Base-by-base conservation (phyloP, 1,284 basidiomycete species). In the Exobasidium rhododendri region DNA sequence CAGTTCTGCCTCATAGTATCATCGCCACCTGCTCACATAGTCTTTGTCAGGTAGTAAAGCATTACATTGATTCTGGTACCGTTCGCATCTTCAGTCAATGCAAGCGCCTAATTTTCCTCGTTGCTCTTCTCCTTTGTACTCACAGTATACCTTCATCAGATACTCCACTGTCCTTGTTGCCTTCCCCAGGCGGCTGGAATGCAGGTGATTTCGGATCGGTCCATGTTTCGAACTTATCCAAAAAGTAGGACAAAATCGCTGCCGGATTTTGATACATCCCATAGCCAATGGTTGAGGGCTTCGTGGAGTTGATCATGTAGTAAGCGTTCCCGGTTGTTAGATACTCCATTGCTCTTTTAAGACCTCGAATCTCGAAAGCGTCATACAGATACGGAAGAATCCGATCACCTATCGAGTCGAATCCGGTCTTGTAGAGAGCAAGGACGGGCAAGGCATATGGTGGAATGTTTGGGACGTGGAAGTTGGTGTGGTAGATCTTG, bases 161-260 rank as follows among this genome's bases (percentile, higher is more conserved):
- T 35, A 74, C 47, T 28, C 56, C 40, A 13, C 65, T 69, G 30
- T 59, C 50, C 0, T 62, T 32, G 2, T 57, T 35, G 2, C 45
- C 49, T 22, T 67, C 47, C 0, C 45, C 50, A 24, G 24, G n/a
- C 7, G 57, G 35, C 53, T 60, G 58, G 64, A 74, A 72, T 0
- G 72, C 69, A 14, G 72, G 66, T n/a, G 61, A 62, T 5, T 68
- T 58, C 4, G 70, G 70, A 35, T 74, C 72, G n/a, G 62, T 67
- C 72, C 72, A 74, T 0, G 59, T 63, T 10, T 72, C 59, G 53
- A 65, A 74, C 58, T 69, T 69, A 56, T 73, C 68, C 28, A 73
- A 30, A 28, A 62, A n/a, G 35, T 53, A 64, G 4, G n/a, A 31
- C 3, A 64, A 46, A 13, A 61, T 40, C 3, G 45, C 59, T 14